phyloP scores from a whole-genome alignment of 2,329 filamentous ascomycete genomes.

The Paraconiothyrium brasiliense region DNA sequence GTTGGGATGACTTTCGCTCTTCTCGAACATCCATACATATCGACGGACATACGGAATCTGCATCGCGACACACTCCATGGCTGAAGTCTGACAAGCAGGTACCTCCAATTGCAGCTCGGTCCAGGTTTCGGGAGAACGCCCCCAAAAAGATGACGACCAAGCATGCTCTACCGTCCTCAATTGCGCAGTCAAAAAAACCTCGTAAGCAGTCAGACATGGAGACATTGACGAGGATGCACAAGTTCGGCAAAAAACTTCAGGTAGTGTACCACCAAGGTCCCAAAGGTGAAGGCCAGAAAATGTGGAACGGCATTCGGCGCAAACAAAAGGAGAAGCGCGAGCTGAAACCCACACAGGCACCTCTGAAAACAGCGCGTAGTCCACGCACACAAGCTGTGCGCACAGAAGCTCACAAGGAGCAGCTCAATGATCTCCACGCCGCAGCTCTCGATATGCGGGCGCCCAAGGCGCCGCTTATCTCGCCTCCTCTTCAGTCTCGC shows the following conservation, averaged over 20 bases:
- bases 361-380: not conserved
- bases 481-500: slow-evolving; percentile 1
- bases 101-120: not conserved
- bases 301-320: slow-evolving; percentile 30
- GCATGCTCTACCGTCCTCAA: not conserved
- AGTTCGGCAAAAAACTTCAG: not conserved
- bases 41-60: not conserved
- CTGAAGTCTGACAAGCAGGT: not conserved
- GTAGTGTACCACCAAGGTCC: slow-evolving; percentile 33
- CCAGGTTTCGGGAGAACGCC: not conserved
- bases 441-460: not conserved
- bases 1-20: slow-evolving; percentile 7
- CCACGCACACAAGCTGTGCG: not conserved
- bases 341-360: not conserved
- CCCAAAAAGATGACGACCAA: not conserved
- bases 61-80: not conserved
- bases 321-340: slow-evolving; percentile 20
- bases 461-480: not conserved
- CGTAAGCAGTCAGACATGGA: slow-evolving; percentile 3
- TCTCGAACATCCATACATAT: not conserved
- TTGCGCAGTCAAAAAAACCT: not conserved
- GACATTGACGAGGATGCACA: not conserved
- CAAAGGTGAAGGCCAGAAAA: slow-evolving; percentile 37
- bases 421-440: slow-evolving; percentile 1
- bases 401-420: slow-evolving; percentile 1